Evolutionary conservation across 2,329 filamentous ascomycete genomes (phyloP).

Genomic region (Cordyceps tenuipes): DNA sequence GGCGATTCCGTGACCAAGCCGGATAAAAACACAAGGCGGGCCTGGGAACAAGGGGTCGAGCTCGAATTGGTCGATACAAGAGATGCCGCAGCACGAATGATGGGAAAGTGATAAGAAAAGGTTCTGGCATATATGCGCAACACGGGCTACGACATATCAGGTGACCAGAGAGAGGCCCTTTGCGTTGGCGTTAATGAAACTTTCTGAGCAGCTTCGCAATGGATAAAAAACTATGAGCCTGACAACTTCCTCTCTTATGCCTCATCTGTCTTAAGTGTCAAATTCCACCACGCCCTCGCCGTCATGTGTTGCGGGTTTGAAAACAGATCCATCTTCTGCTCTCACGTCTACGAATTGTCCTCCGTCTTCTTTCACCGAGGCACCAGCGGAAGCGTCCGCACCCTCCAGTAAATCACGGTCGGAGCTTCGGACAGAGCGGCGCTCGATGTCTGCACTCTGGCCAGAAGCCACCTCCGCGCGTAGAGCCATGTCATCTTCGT

Average conservation of each 20-base stretch:
- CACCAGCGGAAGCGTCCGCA: constrained; percentile 61
- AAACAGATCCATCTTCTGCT: neutral
- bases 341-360: constrained; percentile 9
- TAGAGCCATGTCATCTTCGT: constrained; percentile 46
- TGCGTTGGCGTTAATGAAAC: neutral
- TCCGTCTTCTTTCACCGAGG: constrained; percentile 22
- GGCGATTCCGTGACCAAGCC: constrained; percentile 20
- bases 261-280: constrained; percentile 25
- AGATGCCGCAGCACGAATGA: constrained; percentile 19
- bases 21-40: constrained; percentile 22
- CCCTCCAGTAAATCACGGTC: constrained; percentile 67
- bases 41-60: constrained; percentile 20
- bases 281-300: constrained; percentile 34
- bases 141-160: constrained; percentile 20
- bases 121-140: constrained; percentile 20
- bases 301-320: constrained; percentile 17
- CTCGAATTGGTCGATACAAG: constrained; percentile 20
- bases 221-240: neutral
- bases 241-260: neutral
- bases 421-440: constrained; percentile 55
- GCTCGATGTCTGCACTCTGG: constrained; percentile 49
- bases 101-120: constrained; percentile 20
- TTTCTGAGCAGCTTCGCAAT: neutral
- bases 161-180: neutral
- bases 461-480: constrained; percentile 5